Conservation (phyloP, 2,329 filamentous ascomycete species). For the Sphaerulina vaccinii region DNA sequence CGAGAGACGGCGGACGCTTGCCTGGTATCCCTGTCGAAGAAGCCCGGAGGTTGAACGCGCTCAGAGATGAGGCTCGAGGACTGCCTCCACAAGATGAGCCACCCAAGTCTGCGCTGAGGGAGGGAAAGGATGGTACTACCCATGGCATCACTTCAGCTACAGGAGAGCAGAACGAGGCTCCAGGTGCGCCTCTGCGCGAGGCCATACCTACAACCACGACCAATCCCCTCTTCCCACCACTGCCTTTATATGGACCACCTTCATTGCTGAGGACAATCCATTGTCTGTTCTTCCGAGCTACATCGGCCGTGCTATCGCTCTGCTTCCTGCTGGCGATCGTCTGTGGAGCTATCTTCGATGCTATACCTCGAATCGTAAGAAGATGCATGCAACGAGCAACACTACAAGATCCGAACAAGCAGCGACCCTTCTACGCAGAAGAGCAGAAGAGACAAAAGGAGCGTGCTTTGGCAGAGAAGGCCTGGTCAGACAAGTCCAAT, state of each 20-base stretch:
- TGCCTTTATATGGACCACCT: conserved; percentile 78
- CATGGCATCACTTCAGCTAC: conserved; percentile 36
- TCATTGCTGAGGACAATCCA: conserved; percentile 64
- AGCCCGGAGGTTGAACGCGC: conserved; percentile 66
- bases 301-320: conserved; percentile 74
- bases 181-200: conserved; percentile 42
- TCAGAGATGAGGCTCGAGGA: conserved; percentile 54
- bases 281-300: conserved; percentile 62
- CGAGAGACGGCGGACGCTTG: conserved; percentile 63
- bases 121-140: conserved; percentile 45
- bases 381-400: conserved; percentile 56
- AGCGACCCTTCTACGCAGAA: conserved; percentile 70
- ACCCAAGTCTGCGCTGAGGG: conserved; percentile 38
- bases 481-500: conserved; percentile 59
- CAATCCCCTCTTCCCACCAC: conserved; percentile 77
- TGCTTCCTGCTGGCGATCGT: conserved; percentile 76
- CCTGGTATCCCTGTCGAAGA: conserved; percentile 69
- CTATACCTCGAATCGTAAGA: conserved; percentile 54
- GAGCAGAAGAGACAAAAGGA: conserved; percentile 61
- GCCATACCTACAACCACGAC: conserved; percentile 64
- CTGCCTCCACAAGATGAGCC: conserved; percentile 34
- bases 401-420: conserved; percentile 58
- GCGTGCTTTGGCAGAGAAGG: conserved; percentile 57
- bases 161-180: conserved; percentile 46
- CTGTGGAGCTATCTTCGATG: conserved; percentile 68